Evolutionary conservation across 495 filamentous ascomycete species (phyloP).

Genomic region (Coniosporium apollinis): DNA sequence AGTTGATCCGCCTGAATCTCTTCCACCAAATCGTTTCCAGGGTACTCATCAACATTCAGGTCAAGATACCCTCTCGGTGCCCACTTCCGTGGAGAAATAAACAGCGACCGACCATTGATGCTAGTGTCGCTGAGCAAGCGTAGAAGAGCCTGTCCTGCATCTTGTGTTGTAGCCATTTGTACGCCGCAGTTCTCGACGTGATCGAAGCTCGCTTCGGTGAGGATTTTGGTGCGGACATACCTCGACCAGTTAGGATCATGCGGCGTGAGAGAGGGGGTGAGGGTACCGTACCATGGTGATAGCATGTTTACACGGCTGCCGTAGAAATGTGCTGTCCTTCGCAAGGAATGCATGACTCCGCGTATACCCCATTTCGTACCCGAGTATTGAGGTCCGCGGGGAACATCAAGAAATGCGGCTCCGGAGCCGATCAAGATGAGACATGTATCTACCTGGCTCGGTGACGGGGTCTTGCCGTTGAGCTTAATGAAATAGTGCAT

Average conservation of each 20-base stretch:
- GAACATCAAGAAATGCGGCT: neutral
- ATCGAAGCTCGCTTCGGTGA: neutral
- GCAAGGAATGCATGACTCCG: slow-evolving; percentile 18
- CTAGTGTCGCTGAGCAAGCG: neutral
- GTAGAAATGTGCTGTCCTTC: neutral
- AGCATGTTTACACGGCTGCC: neutral
- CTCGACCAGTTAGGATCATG: too few relatives aligned
- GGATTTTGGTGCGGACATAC: neutral
- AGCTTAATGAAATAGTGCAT: slow-evolving; percentile 28
- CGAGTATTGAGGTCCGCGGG: slow-evolving; percentile 23
- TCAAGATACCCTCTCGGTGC: neutral
- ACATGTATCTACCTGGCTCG: slow-evolving; percentile 22
- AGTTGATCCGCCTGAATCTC: neutral
- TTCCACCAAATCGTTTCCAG: neutral
- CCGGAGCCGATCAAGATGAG: slow-evolving; percentile 16
- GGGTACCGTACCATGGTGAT: neutral
- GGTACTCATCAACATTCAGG: neutral
- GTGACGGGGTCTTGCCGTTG: slow-evolving; percentile 20
- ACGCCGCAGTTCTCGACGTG: neutral
- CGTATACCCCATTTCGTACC: slow-evolving; percentile 23
- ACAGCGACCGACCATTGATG: neutral
- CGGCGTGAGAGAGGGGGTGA: too few relatives aligned
- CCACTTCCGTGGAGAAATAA: neutral
- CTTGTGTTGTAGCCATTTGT: neutral
- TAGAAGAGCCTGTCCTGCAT: neutral